A percentile compares a stretch with the other conserved stretches of the same genome.
Evolutionary conservation across 495 filamentous ascomycete genomes (phyloP).

Genomic region (Hypoxylon cercidicola): DNA sequence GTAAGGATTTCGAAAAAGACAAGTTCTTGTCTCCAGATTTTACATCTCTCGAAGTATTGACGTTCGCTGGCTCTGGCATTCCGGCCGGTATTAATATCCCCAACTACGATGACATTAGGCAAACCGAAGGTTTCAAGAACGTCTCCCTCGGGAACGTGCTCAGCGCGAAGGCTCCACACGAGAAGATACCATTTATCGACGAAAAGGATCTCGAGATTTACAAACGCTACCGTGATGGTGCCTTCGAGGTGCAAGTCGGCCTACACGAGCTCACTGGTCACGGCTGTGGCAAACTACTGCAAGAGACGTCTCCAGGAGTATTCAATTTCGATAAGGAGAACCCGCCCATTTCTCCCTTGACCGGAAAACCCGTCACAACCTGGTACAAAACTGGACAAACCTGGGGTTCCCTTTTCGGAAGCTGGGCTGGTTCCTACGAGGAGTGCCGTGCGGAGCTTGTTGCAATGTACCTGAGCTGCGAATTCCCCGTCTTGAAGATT

Average conservation of each 20-base stretch:
- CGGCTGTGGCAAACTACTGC: constrained; percentile 93
- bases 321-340: constrained; percentile 88
- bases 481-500: constrained; percentile 87
- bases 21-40: constrained; percentile 95
- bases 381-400: constrained; percentile 96
- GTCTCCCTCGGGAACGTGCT: constrained; percentile 92
- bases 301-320: constrained; percentile 80
- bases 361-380: constrained; percentile 76
- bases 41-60: constrained; percentile 80
- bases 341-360: constrained; percentile 83
- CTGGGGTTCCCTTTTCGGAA: constrained; percentile 91
- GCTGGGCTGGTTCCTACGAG: constrained; percentile 87
- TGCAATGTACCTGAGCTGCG: constrained; percentile 90
- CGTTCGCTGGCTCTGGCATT: constrained; percentile 78
- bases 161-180: constrained; percentile 86
- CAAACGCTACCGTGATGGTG: constrained; percentile 78
- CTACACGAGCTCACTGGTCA: constrained; percentile 96
- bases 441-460: constrained; percentile 81
- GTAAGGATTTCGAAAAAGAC: constrained; percentile 90
- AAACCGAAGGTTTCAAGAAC: constrained; percentile 97
- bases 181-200: constrained; percentile 87
- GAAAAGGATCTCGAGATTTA: constrained; percentile 79
- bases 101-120: constrained; percentile 95
- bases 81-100: constrained; percentile 82
- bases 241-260: constrained; percentile 95